phyloP scores from a whole-genome alignment of 2,329 filamentous ascomycete species.

The Pestalotiopsis sp. region DNA sequence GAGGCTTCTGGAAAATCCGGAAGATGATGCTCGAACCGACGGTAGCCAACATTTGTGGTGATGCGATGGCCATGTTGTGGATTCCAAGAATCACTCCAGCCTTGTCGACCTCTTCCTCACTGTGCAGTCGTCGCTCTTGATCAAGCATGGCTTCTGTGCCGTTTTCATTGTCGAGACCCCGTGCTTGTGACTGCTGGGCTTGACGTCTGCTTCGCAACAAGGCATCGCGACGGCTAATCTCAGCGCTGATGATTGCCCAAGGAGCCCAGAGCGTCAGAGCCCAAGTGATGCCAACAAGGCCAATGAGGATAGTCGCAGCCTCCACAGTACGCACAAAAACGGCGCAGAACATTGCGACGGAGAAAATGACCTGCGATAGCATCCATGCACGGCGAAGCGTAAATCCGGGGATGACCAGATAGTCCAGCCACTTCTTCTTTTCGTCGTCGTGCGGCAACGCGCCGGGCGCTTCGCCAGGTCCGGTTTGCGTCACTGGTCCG shows the following conservation, averaged over 20 bases:
- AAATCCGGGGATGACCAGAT: conserved; percentile 76
- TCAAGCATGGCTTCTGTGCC: conserved; percentile 29
- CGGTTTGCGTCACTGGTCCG: conserved; percentile 34
- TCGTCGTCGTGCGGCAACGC: conserved; percentile 33
- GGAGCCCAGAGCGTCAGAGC: conserved; percentile 92
- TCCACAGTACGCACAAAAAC: conserved; percentile 74
- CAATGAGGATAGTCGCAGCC: conserved; percentile 76
- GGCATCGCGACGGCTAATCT: conserved; percentile 83
- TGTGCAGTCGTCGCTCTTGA: conserved; percentile 38
- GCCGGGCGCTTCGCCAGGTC: conserved; percentile 33
- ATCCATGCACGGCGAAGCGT: conserved; percentile 91
- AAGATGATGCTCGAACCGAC: conserved; percentile 85
- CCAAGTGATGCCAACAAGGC: conserved; percentile 87
- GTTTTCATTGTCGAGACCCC: background rate
- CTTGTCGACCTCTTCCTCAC: conserved; percentile 69
- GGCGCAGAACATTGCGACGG: conserved; percentile 79
- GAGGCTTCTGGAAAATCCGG: conserved; percentile 81
- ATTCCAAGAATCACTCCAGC: conserved; percentile 91
- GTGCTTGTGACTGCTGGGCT: background rate
- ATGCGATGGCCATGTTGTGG: conserved; percentile 92
- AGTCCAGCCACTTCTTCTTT: conserved; percentile 52
- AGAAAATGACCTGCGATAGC: conserved; percentile 81
- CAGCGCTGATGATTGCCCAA: conserved; percentile 91
- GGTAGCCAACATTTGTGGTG: conserved; percentile 89
- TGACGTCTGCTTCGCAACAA: conserved; percentile 42